phyloP scores from a whole-genome alignment of 495 filamentous ascomycete genomes.

The Parathielavia appendiculata region DNA sequence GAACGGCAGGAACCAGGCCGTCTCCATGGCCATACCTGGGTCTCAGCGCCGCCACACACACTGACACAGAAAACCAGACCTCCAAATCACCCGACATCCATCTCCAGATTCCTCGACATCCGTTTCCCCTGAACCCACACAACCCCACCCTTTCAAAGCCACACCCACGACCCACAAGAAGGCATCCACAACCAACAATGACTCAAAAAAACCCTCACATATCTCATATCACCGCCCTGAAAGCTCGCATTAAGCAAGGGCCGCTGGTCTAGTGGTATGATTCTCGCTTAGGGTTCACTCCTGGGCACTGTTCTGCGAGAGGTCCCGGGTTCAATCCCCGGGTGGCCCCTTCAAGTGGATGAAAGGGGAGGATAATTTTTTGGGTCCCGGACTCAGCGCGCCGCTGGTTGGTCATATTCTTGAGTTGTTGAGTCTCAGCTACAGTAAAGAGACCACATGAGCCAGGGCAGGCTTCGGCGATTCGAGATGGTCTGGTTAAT shows the following conservation, averaged over 20 bases:
- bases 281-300: conserved; percentile 19
- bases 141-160: background rate
- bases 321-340: conserved; percentile 22
- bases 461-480: too few species aligned
- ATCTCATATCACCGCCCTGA: background rate
- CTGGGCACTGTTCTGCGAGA: conserved; percentile 17
- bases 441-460: too few species aligned
- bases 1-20: too few species aligned
- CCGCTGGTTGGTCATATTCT: too few species aligned
- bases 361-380: conserved; percentile 1
- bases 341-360: conserved; percentile 2
- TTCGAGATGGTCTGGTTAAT: too few species aligned
- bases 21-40: too few species aligned
- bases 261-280: conserved; percentile 24
- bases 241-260: conserved; percentile 7
- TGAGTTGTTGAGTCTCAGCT: too few species aligned
- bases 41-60: too few species aligned
- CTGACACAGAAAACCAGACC: too few species aligned
- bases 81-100: background rate
- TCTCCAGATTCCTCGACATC: background rate
- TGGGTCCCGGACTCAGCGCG: background rate
- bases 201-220: background rate
- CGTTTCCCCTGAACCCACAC: background rate
- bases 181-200: background rate
- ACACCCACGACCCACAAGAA: background rate